Percentiles rank a stretch among this genome's conserved stretches.
phyloP scores from a whole-genome alignment of 2,329 filamentous ascomycete species.

The Chalaropsis ovoidea region DNA sequence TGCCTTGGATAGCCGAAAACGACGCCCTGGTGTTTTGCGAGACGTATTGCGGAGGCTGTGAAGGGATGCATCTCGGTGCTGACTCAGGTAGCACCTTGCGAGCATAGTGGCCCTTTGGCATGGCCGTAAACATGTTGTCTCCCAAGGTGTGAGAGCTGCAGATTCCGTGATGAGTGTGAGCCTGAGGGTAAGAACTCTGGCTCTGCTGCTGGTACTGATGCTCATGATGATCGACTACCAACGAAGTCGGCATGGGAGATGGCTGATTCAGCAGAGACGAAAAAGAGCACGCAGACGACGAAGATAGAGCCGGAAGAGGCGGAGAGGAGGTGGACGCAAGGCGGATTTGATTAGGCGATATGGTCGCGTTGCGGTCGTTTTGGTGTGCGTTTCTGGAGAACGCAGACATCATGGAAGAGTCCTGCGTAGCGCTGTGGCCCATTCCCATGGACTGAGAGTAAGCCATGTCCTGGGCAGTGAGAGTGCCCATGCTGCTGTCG shows the following conservation, averaged over 20 bases:
- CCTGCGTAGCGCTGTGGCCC: not conserved
- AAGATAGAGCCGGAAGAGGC: not conserved
- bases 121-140: not conserved
- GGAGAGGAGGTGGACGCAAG: not conserved
- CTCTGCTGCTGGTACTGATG: not conserved
- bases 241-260: not conserved
- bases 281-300: not conserved
- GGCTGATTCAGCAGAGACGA: not conserved
- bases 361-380: not conserved
- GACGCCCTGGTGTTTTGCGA: not conserved
- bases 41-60: not conserved
- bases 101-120: not conserved
- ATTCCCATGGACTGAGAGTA: constrained; percentile 7
- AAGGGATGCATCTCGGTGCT: not conserved
- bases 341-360: not conserved
- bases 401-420: constrained; percentile 10
- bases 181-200: not conserved
- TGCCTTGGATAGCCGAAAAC: not conserved
- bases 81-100: not conserved
- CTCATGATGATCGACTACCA: not conserved
- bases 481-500: constrained; percentile 16
- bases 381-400: not conserved
- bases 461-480: not conserved
- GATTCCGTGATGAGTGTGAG: not conserved
- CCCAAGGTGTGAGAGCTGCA: not conserved